Base-by-base conservation (phyloP, 2,329 filamentous ascomycete species). In the Xylariales sp. region DNA sequence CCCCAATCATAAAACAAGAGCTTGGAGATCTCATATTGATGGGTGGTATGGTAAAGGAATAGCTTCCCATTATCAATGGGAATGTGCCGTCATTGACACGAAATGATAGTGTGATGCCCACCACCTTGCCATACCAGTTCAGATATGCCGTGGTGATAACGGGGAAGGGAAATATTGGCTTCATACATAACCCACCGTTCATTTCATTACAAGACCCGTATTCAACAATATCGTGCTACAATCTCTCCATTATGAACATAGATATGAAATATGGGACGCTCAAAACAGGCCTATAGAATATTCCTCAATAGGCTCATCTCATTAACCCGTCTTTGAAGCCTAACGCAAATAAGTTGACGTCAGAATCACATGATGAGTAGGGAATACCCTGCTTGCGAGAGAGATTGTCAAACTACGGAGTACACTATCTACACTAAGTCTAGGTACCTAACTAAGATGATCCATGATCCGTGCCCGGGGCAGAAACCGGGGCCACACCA, bases 331-430 rank as follows among this genome's bases (percentile, higher is more conserved):
- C 8, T 41, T 41, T 41, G 28, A 23, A 10, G 5, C 46, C 41
- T 7, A 45, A 36, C 43, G 30, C 16, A 4, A 18, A 28, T 30
- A 1, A 57, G 28, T 57, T 30, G 3, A 46, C 28, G 41, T 43
- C 49, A 61, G n/a, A 12, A 48, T 62, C 49, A 55, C 43, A 62
- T 62, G 41, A 62, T 46, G 32, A 45, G 10, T 23, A 39, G 16
- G 45, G 16, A 8, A 8, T 46, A 56, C 52, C 34, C 30, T 63
- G 14, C 34, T 30, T 2, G 16, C 32, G 10, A 43, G 12, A 39
- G n/a, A 49, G 23, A 7, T 41, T 36, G 14, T 55, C 30, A 12
- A 50, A 50, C 43, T 41, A 49, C 41, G 9, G 14, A 8, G 32
- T 7, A 28, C n/a, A 23, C 23, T 23, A 23, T 23, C 23, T 23